Evolutionary conservation across 164 flowering plant species (phyloP), one percentile per base, ranked within the genome.

Genomic region (Piper longum): DNA sequence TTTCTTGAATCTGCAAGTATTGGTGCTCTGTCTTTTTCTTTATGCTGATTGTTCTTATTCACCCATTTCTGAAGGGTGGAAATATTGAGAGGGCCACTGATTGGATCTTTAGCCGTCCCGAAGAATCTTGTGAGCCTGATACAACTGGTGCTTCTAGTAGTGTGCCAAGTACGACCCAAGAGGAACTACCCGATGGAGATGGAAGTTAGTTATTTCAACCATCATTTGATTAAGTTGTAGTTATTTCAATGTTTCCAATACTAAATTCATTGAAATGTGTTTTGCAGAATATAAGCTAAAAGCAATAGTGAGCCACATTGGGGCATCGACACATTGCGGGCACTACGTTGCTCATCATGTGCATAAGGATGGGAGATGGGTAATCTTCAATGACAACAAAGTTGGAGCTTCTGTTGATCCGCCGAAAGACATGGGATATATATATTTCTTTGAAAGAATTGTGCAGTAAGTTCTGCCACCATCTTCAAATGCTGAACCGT

Each of bases 281-380:
- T 59, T 60, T 78, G 70, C 93, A 95, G 99, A 71, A 70, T 95
- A 95, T 79, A 78, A 76, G 70, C 97, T 95, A 16, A 77, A 89
- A 43, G 99, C 96, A 63, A 62, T 95, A 18, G 84, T 95, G 70
- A 95, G 99, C 72, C 99, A 95, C 80, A 95, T 91, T 19, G 99
- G 99, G 62, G 89, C 96, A 48, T 95, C 99, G 7, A 89, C 96
- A 3, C 99, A 87, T 0, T 95, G 99, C 43, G 99, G 99, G 9
- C 99, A 95, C 72, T 95, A 95, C 65, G 97, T 95, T 56, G 97
- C 99, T n/a, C n/a, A n/a, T 62, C 99, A 95, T 73, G 78, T 95
- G 39, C 51, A 70, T 40, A 91, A 95, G 73, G 93, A 95, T 56
- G 97, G 95, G 8, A 76, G 85, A 69, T 95, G 99, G 99, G 91